Evolutionary conservation across 768 basidiomycete genomes (phyloP).

Genomic region (Lactifluus echinatus): DNA sequence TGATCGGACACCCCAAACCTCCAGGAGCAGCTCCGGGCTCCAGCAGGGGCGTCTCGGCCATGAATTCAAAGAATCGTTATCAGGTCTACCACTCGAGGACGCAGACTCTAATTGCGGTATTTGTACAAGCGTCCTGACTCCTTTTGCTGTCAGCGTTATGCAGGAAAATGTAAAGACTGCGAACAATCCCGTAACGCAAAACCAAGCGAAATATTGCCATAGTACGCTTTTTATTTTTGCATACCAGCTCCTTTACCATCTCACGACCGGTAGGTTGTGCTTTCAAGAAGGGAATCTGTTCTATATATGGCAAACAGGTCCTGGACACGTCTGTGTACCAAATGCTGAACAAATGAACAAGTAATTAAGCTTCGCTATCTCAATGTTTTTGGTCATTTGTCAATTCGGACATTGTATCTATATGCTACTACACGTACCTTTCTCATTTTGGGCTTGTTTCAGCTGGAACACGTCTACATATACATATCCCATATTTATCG

Average conservation of each 20-base stretch:
- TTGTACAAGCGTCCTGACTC: slow-evolving; percentile 19
- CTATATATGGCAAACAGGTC: slow-evolving; percentile 83
- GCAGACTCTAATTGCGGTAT: not conserved
- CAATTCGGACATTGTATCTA: not conserved
- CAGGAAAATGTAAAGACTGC: slow-evolving; percentile 81
- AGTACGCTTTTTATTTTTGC: slow-evolving; percentile 38
- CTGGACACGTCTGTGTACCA: slow-evolving; percentile 76
- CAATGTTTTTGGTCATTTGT: not conserved
- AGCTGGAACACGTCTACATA: not conserved
- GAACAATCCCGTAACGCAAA: slow-evolving; percentile 79
- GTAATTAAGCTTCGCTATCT: not conserved
- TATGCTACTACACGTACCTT: not conserved
- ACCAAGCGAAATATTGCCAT: slow-evolving; percentile 84
- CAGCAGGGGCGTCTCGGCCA: slow-evolving; percentile 23
- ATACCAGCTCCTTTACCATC: not conserved
- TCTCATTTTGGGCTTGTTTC: not conserved
- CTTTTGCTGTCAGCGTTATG: slow-evolving; percentile 56
- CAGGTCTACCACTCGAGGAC: slow-evolving; percentile 34
- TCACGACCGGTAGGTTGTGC: slow-evolving; percentile 54
- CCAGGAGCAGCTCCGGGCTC: slow-evolving; percentile 18
- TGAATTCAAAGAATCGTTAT: slow-evolving; percentile 67
- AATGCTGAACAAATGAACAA: slow-evolving; percentile 72
- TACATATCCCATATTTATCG: not conserved
- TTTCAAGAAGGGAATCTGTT: slow-evolving; percentile 78
- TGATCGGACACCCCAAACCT: slow-evolving; percentile 46